A percentile compares a stretch with the other conserved stretches of the same genome.
phyloP scores from a whole-genome alignment of 345 rosid genomes.

The Acer yangbiense region DNA sequence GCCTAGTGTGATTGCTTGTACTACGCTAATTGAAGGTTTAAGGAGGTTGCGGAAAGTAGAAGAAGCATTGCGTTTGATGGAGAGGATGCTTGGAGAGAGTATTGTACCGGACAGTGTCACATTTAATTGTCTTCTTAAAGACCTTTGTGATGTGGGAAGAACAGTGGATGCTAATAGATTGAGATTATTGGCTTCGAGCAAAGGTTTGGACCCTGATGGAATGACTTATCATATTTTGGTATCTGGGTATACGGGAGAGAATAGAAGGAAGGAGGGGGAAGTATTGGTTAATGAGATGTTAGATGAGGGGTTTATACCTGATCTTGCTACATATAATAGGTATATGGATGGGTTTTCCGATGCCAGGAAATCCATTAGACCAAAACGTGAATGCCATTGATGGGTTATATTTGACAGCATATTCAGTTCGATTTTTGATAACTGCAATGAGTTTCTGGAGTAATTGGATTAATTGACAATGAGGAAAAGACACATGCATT shows the following conservation, averaged over 20 bases:
- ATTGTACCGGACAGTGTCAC: constrained; percentile 74
- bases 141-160: constrained; percentile 63
- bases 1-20: constrained; percentile 73
- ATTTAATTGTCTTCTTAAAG: constrained; percentile 69
- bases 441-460: neutral
- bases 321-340: constrained; percentile 68
- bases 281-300: constrained; percentile 76
- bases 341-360: constrained; percentile 58
- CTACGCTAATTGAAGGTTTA: constrained; percentile 77
- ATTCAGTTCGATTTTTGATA: neutral
- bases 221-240: constrained; percentile 59
- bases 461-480: neutral
- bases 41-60: constrained; percentile 54
- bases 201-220: constrained; percentile 65
- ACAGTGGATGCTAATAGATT: constrained; percentile 58
- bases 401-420: neutral
- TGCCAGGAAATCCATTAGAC: constrained; percentile 11
- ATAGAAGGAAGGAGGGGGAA: constrained; percentile 63
- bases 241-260: constrained; percentile 58
- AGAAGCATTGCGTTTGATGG: constrained; percentile 56
- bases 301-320: constrained; percentile 74
- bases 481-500: neutral
- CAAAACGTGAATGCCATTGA: constrained; percentile 5
- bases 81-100: constrained; percentile 60
- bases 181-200: constrained; percentile 62